Conservation (phyloP, 2,329 filamentous ascomycete genomes). For the Fusarium sp. region DNA sequence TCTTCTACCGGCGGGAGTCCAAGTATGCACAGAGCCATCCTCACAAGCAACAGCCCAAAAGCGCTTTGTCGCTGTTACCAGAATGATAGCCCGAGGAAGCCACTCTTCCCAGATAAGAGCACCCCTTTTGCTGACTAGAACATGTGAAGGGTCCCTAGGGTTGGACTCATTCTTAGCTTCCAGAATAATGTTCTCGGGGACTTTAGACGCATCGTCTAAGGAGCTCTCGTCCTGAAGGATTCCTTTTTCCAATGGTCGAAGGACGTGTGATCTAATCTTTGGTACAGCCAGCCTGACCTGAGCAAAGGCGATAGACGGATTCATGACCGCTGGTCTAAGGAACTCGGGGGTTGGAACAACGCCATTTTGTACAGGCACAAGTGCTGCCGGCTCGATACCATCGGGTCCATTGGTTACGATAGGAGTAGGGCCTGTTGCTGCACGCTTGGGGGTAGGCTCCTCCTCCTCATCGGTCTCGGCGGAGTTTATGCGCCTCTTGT, state of each 20-base stretch:
- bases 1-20: conserved; percentile 92
- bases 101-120: conserved; percentile 94
- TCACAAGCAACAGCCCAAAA: conserved; percentile 97
- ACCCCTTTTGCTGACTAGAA: conserved; percentile 86
- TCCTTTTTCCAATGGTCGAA: conserved; percentile 83
- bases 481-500: conserved; percentile 86
- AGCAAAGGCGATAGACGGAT: conserved; percentile 83
- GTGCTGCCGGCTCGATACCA: conserved; percentile 82
- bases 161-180: conserved; percentile 89
- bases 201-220: conserved; percentile 73
- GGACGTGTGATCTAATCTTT: conserved; percentile 84
- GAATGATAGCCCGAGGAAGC: conserved; percentile 86
- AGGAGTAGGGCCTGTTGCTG: conserved; percentile 77
- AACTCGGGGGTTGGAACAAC: conserved; percentile 83
- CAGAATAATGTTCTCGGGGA: conserved; percentile 80
- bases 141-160: conserved; percentile 85
- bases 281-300: conserved; percentile 91
- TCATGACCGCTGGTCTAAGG: conserved; percentile 88
- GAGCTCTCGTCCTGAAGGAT: conserved; percentile 67
- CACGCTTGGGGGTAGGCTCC: conserved; percentile 65
- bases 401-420: conserved; percentile 84
- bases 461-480: conserved; percentile 84
- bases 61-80: conserved; percentile 89
- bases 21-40: conserved; percentile 89
- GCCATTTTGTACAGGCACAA: conserved; percentile 71